Evolutionary conservation across 805 yeast genomes (phyloP), one percentile per base, ranked within the genome.

Genomic region (Metschnikowia vanudenii): DNA sequence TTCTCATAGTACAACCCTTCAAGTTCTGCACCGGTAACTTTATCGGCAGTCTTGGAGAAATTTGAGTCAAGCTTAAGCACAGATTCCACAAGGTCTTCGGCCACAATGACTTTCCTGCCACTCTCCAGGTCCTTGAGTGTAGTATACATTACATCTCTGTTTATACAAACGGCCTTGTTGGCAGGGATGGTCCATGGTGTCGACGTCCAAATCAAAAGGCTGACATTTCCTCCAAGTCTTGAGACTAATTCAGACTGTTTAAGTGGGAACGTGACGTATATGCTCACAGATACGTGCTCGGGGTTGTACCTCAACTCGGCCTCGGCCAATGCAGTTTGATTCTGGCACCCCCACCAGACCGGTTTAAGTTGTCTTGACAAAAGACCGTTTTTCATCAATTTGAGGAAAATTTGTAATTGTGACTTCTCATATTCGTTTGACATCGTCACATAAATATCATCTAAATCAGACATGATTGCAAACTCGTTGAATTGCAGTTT

Each of bases 171-270:
- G 0, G 97, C 97, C 51, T 77, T 75, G 60, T 94, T 94, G 0
- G 96, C 84, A 4, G 88, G 87, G 28, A 94, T 73, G 0, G 99
- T 94, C 99, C 99, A 94, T 0, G 99, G 97, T 1, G 99, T 94
- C 1, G 97, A 91, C 0, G 99, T 94, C 99, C 99, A 94, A 46
- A 94, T 88, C 50, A 87, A 58, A 2, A 65, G 47, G n/a, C 54
- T 47, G 16, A 63, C 49, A 14, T 55, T 46, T 2, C 46, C 37
- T 45, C 49, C 54, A 17, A 57, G 34, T 1, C 48, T 47, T 3
- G 51, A 44, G 1, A 73, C 58, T 1, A 59, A 51, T 0, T 55
- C 55, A 0, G 66, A 51, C 3, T 41, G 19, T 3, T 50, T 46
- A 1, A 64, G 45, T 1, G 90, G 90, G 54, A 86, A 90, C 54